Conservation (phyloP, 2,329 filamentous ascomycete genomes). For the Eutypella sp. region DNA sequence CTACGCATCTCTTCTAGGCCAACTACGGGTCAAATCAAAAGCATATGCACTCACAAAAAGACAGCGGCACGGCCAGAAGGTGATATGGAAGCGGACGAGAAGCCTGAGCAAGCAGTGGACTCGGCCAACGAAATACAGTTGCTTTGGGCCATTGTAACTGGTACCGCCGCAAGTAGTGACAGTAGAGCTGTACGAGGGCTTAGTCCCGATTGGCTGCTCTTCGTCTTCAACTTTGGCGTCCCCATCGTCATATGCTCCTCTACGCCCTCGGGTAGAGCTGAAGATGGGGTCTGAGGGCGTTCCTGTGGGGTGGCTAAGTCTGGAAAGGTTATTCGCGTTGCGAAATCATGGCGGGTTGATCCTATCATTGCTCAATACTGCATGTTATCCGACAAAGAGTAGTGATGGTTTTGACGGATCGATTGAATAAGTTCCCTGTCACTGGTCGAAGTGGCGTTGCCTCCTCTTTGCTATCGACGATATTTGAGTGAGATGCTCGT, state of each 20-base stretch:
- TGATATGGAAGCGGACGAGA: conserved; percentile 32
- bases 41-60: conserved; percentile 20
- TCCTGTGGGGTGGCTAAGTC: conserved; percentile 8
- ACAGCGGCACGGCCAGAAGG: conserved; percentile 25
- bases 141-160: conserved; percentile 18
- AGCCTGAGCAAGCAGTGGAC: conserved; percentile 32
- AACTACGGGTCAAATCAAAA: conserved; percentile 11
- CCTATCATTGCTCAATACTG: conserved; percentile 23
- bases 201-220: conserved; percentile 9
- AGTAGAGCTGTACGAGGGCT: conserved; percentile 12
- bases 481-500: conserved; percentile 10
- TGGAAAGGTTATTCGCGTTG: conserved; percentile 12
- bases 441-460: background rate
- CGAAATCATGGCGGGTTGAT: conserved; percentile 20
- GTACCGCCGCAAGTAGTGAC: conserved; percentile 16
- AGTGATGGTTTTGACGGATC: background rate
- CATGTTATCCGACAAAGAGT: conserved; percentile 17
- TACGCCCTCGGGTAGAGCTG: conserved; percentile 2
- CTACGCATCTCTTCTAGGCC: background rate
- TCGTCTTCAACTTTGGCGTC: conserved; percentile 4
- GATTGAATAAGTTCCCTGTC: conserved; percentile 2
- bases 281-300: conserved; percentile 3
- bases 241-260: conserved; percentile 12
- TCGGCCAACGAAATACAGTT: conserved; percentile 31
- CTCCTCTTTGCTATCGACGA: background rate